A percentile compares a stretch with the other conserved stretches of the same genome.
These are phyloP conservation scores for Cladorrhinum samala DNA, from an alignment of 495 filamentous ascomycete species.

Conservation along the genomic window DNA sequence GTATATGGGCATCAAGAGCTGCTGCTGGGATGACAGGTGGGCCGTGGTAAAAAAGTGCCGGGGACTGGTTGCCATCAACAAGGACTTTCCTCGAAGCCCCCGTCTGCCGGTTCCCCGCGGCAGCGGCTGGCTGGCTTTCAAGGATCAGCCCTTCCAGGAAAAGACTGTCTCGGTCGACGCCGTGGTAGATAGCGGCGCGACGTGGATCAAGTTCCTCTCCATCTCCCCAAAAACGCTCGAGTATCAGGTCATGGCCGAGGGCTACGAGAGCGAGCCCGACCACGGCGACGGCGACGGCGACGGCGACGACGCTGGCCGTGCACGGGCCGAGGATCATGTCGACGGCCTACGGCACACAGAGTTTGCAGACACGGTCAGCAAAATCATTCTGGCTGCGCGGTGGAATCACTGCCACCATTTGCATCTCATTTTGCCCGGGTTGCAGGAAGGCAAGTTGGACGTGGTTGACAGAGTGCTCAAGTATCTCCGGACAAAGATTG, in stretches of 20 bases:
- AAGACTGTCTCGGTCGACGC: conserved; percentile 22
- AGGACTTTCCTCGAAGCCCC: conserved; percentile 26
- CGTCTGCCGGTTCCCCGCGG: conserved; percentile 13
- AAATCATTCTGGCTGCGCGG: conserved; percentile 25
- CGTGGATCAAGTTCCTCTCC: conserved; percentile 30
- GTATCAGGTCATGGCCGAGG: conserved; percentile 26
- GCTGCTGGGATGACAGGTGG: conserved; percentile 29
- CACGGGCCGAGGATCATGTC: too few species aligned
- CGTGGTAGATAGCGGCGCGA: conserved; percentile 27
- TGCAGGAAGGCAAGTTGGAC: conserved; percentile 23
- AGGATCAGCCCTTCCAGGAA: conserved; percentile 25
- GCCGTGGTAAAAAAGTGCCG: conserved; percentile 25
- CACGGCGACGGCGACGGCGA: conserved; percentile 8
- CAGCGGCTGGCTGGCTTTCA: conserved; percentile 21
- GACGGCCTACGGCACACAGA: conserved; percentile 21
- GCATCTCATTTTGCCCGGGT: conserved; percentile 20
- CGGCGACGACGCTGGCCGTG: conserved; percentile 1
- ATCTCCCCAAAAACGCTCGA: conserved; percentile 22
- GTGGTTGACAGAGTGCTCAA: conserved; percentile 22
- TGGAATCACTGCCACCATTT: conserved; percentile 29
- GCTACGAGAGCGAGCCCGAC: conserved; percentile 24
- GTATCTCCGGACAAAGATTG: conserved; percentile 15
- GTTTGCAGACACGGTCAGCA: conserved; percentile 22
- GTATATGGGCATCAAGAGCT: conserved; percentile 24
- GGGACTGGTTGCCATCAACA: conserved; percentile 27